These are phyloP conservation scores for Colletotrichum limetticola DNA, from an alignment of 2,329 filamentous ascomycete genomes.

Conservation along the genomic window DNA sequence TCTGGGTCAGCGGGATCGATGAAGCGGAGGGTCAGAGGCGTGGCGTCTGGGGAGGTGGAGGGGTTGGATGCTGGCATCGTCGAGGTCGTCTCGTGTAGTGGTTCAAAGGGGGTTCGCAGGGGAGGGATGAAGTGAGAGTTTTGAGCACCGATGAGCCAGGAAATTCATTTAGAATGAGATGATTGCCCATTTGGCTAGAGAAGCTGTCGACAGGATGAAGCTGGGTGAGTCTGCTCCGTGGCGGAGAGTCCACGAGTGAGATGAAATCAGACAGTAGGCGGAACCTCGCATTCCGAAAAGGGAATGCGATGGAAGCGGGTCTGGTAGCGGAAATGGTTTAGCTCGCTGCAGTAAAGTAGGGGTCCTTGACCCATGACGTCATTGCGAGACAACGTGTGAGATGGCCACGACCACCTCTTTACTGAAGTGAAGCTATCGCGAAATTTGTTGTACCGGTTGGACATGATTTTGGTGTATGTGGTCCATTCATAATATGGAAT, in stretches of 20 bases:
- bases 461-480: too few relatives aligned
- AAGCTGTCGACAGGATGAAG: not conserved
- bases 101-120: too few relatives aligned
- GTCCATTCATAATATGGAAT: too few relatives aligned
- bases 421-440: not conserved
- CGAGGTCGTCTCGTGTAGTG: not conserved
- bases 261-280: not conserved
- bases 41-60: not conserved
- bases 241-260: not conserved
- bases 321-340: not conserved
- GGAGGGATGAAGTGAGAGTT: not conserved
- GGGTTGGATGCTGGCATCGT: not conserved
- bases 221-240: not conserved
- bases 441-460: not conserved
- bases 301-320: not conserved
- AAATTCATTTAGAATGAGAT: not conserved
- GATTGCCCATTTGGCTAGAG: not conserved
- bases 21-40: not conserved
- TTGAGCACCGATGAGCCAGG: not conserved
- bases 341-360: not conserved
- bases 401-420: not conserved
- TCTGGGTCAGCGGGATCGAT: not conserved
- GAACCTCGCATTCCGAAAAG: not conserved
- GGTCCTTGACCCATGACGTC: not conserved
- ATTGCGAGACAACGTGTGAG: not conserved